These are phyloP conservation scores for Malassezia arunalokei DNA, from an alignment of 1,284 basidiomycete genomes.

Conservation along the genomic window DNA sequence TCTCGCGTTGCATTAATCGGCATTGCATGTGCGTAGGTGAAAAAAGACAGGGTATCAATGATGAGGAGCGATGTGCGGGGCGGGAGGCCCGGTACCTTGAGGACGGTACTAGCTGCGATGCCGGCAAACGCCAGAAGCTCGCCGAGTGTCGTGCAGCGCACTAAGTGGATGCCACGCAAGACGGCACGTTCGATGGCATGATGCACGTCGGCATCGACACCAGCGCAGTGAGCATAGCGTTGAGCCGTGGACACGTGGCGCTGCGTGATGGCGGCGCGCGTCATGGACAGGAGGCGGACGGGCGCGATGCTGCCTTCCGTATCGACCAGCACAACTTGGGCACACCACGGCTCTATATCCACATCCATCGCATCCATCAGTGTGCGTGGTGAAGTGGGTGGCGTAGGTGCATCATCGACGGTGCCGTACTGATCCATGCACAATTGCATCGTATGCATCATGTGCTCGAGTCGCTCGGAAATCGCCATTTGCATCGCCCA, in stretches of 20 bases:
- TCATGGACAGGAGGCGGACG: neutral
- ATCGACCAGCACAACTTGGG: constrained; percentile 10
- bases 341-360: constrained; percentile 14
- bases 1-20: constrained; percentile 1
- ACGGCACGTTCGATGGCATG: neutral
- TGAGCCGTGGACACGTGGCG: neutral
- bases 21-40: constrained; percentile 2
- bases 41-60: constrained; percentile 12
- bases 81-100: constrained; percentile 10
- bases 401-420: neutral
- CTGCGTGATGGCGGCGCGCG: neutral
- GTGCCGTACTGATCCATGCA: neutral
- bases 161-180: constrained; percentile 10
- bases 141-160: constrained; percentile 4
- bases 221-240: neutral
- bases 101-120: constrained; percentile 3
- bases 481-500: constrained; percentile 13
- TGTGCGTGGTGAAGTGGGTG: neutral
- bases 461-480: constrained; percentile 4
- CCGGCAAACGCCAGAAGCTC: constrained; percentile 9
- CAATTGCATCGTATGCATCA: neutral
- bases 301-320: constrained; percentile 9
- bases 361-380: neutral
- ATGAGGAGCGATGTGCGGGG: constrained; percentile 13
- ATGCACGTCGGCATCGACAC: neutral